Percentiles rank a stretch among this genome's conserved stretches.
Conservation (phyloP, 306 rosid species). For the Cyclanthera cordifolia region DNA sequence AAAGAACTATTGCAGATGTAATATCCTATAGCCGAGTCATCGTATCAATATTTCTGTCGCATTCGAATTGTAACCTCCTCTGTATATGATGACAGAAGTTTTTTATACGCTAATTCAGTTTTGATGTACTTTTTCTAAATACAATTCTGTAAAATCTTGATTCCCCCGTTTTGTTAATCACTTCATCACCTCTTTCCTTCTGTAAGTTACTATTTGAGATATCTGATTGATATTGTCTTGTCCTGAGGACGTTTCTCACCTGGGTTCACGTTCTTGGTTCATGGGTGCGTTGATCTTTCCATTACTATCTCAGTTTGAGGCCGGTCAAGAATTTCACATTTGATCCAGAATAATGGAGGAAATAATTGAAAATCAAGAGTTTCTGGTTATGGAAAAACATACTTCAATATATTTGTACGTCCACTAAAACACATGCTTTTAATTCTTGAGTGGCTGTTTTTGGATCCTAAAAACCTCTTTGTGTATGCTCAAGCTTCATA, state of each 20-base stretch:
- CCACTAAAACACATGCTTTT: no score
- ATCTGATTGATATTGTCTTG: neutral
- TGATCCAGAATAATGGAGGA: neutral
- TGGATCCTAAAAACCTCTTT: neutral
- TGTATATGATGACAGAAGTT: neutral
- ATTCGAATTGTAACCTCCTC: neutral
- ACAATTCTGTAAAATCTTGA: neutral
- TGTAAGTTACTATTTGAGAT: neutral
- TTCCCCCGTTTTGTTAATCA: neutral
- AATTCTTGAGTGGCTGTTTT: neutral
- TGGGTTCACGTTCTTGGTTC: neutral
- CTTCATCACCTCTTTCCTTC: neutral
- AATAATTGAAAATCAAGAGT: neutral
- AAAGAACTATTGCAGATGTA: neutral
- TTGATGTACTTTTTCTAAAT: neutral
- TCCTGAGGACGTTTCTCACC: constrained; percentile 2
- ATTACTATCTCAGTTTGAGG: neutral
- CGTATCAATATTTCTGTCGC: neutral
- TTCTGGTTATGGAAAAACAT: neutral
- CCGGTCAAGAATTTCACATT: neutral
- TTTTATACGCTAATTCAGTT: neutral
- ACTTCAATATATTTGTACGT: no score
- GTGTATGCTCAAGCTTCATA: neutral
- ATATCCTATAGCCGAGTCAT: neutral
- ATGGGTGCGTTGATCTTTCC: neutral